phyloP scores from a whole-genome alignment of 176 grass and related monocot species.

The Aegilops sharonensis region DNA sequence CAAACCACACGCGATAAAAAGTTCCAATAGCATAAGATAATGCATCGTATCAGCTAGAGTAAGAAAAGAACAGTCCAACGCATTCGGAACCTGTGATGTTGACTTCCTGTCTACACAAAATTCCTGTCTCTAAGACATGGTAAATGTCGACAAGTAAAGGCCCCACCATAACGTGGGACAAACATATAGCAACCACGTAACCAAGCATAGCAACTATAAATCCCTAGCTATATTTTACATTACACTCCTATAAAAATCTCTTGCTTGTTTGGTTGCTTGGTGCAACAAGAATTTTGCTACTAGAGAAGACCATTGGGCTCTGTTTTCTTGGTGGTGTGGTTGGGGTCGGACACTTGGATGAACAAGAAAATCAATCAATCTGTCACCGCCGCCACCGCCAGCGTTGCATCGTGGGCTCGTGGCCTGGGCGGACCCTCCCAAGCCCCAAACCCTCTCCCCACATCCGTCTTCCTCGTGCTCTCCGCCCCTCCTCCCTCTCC shows the following conservation, averaged over 20 bases:
- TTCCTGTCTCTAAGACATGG: background rate
- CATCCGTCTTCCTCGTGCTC: slow-evolving; percentile 42
- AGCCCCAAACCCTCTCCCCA: background rate
- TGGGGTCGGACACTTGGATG: background rate
- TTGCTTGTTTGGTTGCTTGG: background rate
- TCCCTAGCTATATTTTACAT: background rate
- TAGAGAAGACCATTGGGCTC: background rate
- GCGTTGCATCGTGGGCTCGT: background rate
- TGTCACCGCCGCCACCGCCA: background rate
- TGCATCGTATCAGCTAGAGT: background rate
- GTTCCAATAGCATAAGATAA: background rate
- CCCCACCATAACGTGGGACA: no score
- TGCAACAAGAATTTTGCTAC: background rate
- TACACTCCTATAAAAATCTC: background rate
- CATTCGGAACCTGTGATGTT: background rate
- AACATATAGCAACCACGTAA: no score
- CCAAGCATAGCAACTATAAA: background rate
- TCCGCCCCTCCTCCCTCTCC: slow-evolving; percentile 44
- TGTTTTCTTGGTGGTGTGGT: no score
- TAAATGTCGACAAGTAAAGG: no score
- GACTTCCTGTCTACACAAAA: background rate
- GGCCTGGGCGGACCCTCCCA: slow-evolving; percentile 30
- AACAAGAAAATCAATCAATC: background rate
- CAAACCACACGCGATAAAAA: fast-evolving
- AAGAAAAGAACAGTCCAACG: background rate